These are phyloP conservation scores for Phragmites australis DNA, from an alignment of 176 grass and related monocot genomes.

Conservation along the genomic window DNA sequence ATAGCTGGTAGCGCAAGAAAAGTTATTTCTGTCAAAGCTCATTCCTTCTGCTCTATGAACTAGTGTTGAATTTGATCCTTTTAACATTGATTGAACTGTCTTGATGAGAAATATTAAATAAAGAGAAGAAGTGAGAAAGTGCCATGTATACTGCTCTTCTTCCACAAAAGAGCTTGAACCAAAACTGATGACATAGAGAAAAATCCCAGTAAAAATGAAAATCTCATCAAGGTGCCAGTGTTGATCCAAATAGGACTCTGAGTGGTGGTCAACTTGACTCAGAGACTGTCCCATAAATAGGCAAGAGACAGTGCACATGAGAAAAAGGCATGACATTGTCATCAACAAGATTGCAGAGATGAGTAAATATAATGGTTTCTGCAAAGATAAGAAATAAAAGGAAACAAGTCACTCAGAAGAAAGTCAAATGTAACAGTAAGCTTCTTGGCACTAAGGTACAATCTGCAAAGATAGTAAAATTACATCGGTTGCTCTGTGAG, in stretches of 20 bases:
- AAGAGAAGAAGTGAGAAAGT: conserved; percentile 81
- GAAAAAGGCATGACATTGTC: conserved; percentile 63
- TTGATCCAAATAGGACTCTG: conserved; percentile 30
- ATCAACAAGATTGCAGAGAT: conserved; percentile 65
- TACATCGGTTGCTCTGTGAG: conserved; percentile 94
- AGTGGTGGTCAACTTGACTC: conserved; percentile 28
- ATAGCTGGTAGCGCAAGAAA: conserved; percentile 24
- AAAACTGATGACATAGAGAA: conserved; percentile 69
- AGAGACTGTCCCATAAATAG: conserved; percentile 36
- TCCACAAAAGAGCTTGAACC: conserved; percentile 94
- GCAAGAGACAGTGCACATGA: conserved; percentile 41
- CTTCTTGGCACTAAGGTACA: conserved; percentile 24
- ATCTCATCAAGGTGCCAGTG: conserved; percentile 62
- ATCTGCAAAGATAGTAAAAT: conserved; percentile 49
- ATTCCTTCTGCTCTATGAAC: conserved; percentile 26
- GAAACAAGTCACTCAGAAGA: conserved; percentile 22
- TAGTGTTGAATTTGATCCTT: conserved; percentile 43
- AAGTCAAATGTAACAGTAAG: neutral
- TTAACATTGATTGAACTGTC: conserved; percentile 49
- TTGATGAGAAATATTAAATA: conserved; percentile 81
- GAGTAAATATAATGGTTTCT: conserved; percentile 88
- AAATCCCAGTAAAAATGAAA: conserved; percentile 64
- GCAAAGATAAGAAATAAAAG: conserved; percentile 39
- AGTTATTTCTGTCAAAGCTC: conserved; percentile 1
- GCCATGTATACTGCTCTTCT: conserved; percentile 98